Evolutionary conservation across 2,329 filamentous ascomycete genomes (phyloP), one percentile per base, ranked within the genome.

Genomic region (Apiospora saccharicola): DNA sequence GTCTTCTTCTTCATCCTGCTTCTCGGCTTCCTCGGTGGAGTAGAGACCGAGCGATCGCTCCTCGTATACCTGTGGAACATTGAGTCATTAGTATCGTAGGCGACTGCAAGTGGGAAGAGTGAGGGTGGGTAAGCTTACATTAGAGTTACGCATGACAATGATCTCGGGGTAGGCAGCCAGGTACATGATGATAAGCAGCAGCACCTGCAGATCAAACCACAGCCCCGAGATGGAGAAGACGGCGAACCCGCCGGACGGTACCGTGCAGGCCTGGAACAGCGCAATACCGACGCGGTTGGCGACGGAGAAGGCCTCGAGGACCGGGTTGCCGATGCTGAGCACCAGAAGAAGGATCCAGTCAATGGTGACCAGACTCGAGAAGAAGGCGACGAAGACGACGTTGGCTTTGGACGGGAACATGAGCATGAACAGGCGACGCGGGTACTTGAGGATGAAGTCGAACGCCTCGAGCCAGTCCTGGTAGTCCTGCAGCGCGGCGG

Each of bases 261-360:
- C 89, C 71, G 90, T 89, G 83, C 70, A 14, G 14, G 68, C 89
- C 77, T 92, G 90, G 76, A 93, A 93, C 4, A 93, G 82, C 0
- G 91, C 91, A 75, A 91, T 90, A 30, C 93, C 82, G 5, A 91
- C 83, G 1, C 90, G 86, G 22, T 87, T 86, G 0, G 86, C 85
- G 0, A 83, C 77, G 0, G 89, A 86, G 19, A 92, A 85, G 5
- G 79, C 77, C 43, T 87, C 83, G 0, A 92, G 83, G 1, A 84
- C 83, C 1, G 86, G 81, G 75, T 93, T 92, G 1, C 89, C 88
- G 57, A 92, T 85, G 67, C 92, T 91, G 3, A 93, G 82, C 3
- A 93, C 81, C 78, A 92, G 90, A 74, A 93, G 93, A 0, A 87
- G 86, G 0, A 87, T 83, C 91, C 91, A 93, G 75, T 92, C 90